These are phyloP conservation scores for Aphanoascus verrucosus DNA, from an alignment of 2,329 filamentous ascomycete species.

Conservation along the genomic window DNA sequence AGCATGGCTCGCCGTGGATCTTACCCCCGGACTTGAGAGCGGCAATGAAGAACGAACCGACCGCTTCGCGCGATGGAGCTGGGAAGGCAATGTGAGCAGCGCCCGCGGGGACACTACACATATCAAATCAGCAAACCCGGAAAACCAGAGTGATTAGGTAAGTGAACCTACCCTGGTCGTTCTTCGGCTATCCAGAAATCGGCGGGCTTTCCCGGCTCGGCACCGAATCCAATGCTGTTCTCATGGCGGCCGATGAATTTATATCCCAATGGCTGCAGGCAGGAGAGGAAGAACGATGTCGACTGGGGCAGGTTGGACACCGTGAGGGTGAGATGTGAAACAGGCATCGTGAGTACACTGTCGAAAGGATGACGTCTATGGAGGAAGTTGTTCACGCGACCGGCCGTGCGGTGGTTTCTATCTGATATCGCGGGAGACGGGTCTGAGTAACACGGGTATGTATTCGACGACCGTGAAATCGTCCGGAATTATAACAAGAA, in stretches of 20 bases:
- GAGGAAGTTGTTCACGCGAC: neutral
- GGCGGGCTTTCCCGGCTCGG: slow-evolving; percentile 42
- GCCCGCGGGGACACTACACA: slow-evolving; percentile 39
- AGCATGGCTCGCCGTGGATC: slow-evolving; percentile 47
- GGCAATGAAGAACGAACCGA: slow-evolving; percentile 60
- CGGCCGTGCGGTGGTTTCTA: neutral
- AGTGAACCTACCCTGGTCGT: slow-evolving; percentile 41
- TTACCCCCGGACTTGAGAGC: slow-evolving; percentile 55
- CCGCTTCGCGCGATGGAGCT: slow-evolving; percentile 53
- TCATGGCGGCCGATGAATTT: slow-evolving; percentile 55
- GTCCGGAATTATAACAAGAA: neutral
- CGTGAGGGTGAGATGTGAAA: slow-evolving; percentile 53
- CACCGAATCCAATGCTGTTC: slow-evolving; percentile 51
- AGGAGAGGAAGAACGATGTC: slow-evolving; percentile 71
- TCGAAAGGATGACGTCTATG: slow-evolving; percentile 2
- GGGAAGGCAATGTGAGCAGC: slow-evolving; percentile 57
- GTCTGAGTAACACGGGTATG: neutral
- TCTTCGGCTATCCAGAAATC: slow-evolving; percentile 57
- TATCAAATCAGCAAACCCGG: slow-evolving; percentile 13
- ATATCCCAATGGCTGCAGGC: slow-evolving; percentile 68
- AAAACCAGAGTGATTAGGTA: no score
- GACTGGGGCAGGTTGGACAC: slow-evolving; percentile 70
- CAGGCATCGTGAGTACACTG: slow-evolving; percentile 40
- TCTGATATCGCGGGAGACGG: neutral
- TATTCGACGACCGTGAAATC: slow-evolving; percentile 4